Conservation (phyloP, 306 rosid species). For the Ceratonia siliqua region DNA sequence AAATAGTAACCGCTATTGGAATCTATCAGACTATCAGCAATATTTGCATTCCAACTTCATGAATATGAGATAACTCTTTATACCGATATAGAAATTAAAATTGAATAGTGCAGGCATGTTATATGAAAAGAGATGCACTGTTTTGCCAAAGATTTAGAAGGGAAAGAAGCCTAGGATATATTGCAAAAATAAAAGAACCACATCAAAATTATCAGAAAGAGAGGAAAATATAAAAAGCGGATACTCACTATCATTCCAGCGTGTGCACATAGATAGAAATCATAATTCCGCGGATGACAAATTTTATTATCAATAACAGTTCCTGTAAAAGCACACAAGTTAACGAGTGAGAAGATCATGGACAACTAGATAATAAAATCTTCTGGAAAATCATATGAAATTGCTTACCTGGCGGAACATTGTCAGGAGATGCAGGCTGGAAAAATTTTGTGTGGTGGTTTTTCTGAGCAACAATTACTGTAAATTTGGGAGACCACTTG, state of each 20-base stretch:
- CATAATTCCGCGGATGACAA: slow-evolving; percentile 87
- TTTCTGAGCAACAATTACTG: slow-evolving; percentile 86
- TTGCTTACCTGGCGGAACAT: slow-evolving; percentile 79
- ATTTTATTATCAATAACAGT: slow-evolving; percentile 85
- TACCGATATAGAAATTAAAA: too few relatives aligned
- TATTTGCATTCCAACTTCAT: not conserved
- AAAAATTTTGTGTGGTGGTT: slow-evolving; percentile 93
- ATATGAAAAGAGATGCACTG: not conserved
- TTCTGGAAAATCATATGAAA: not conserved
- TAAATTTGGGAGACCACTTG: slow-evolving; percentile 78
- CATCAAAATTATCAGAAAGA: not conserved
- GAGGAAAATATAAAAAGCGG: not conserved
- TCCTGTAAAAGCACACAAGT: slow-evolving; percentile 46
- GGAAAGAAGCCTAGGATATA: not conserved
- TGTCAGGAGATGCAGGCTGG: slow-evolving; percentile 70
- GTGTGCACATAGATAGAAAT: slow-evolving; percentile 92
- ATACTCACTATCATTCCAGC: slow-evolving; percentile 94
- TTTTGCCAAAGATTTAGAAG: not conserved
- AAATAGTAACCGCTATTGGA: too few relatives aligned
- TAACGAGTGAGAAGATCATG: not conserved
- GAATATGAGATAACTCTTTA: too few relatives aligned
- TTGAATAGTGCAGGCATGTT: not conserved
- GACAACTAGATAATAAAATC: not conserved
- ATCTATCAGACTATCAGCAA: not conserved
- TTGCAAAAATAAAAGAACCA: not conserved